Conservation (phyloP, 352 stramenopile genomes). For the Globisporangium radiosum region DNA sequence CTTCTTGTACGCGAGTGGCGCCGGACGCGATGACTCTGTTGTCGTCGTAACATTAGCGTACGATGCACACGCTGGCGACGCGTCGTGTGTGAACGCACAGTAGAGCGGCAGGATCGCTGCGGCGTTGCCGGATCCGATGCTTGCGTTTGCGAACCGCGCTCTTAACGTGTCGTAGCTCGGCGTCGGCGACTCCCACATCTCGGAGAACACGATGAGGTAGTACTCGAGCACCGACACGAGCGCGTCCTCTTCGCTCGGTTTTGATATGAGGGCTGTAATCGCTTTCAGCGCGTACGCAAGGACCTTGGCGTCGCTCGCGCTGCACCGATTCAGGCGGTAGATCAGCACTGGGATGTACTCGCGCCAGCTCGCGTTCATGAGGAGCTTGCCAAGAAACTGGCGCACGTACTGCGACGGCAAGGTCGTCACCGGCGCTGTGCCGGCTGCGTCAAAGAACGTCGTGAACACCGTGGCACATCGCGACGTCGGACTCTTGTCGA, state of each 20-base stretch:
- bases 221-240: constrained; percentile 16
- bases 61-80: constrained; percentile 20
- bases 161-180: constrained; percentile 1
- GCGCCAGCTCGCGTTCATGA: constrained; percentile 15
- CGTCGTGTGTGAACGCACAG: constrained; percentile 48
- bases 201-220: constrained; percentile 65
- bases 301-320: constrained; percentile 15
- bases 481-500: constrained; percentile 1
- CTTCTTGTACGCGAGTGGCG: constrained; percentile 27
- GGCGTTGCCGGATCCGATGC: no score
- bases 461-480: constrained; percentile 4
- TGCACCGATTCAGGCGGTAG: constrained; percentile 34
- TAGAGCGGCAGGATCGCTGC: constrained; percentile 23
- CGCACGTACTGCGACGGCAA: constrained; percentile 21
- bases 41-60: constrained; percentile 12
- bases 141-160: no score
- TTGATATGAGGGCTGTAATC: neutral
- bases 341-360: constrained; percentile 28
- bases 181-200: constrained; percentile 60
- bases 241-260: constrained; percentile 15
- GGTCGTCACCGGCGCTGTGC: neutral
- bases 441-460: neutral
- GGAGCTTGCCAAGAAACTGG: constrained; percentile 18
- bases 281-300: constrained; percentile 18
- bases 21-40: neutral